Evolutionary conservation across 768 basidiomycete genomes (phyloP).

Genomic region (Chalciporus pseudorubinellus): DNA sequence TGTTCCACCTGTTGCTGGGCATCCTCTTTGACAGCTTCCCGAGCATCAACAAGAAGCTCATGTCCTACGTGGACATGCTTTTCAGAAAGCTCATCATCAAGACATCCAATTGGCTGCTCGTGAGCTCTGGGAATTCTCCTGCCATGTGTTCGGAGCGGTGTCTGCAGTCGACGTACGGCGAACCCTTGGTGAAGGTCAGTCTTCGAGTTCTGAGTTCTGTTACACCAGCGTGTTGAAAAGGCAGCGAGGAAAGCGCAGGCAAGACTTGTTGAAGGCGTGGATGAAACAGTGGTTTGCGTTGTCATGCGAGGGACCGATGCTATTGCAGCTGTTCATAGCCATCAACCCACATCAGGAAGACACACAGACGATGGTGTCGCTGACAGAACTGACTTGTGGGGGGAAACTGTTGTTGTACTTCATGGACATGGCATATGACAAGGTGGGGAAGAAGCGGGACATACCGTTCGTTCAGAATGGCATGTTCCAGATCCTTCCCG

Average conservation of each 20-base stretch:
- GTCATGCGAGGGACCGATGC: too few species aligned
- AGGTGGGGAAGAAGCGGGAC: rapidly evolving
- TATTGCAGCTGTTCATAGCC: too few species aligned
- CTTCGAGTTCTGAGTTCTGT: too few species aligned
- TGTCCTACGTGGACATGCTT: not conserved
- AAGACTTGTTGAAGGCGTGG: too few species aligned
- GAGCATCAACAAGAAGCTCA: not conserved
- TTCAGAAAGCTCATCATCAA: not conserved
- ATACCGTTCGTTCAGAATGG: not conserved
- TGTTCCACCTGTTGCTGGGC: not conserved
- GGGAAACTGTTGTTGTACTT: not conserved
- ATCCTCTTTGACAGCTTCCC: not conserved
- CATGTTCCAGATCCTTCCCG: not conserved
- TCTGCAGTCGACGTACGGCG: too few species aligned
- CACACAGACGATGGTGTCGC: not conserved
- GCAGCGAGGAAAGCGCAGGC: not conserved
- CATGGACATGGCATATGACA: not conserved
- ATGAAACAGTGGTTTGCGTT: too few species aligned
- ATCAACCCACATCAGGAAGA: too few species aligned
- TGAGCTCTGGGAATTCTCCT: too few species aligned
- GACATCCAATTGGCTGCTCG: not conserved
- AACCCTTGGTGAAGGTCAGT: too few species aligned
- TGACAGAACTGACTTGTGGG: not conserved
- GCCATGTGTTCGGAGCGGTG: too few species aligned
- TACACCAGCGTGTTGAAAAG: not conserved